Evolutionary conservation across 1,284 basidiomycete species (phyloP), one percentile per base, ranked within the genome.

Genomic region (Tranzscheliella williamsii): DNA sequence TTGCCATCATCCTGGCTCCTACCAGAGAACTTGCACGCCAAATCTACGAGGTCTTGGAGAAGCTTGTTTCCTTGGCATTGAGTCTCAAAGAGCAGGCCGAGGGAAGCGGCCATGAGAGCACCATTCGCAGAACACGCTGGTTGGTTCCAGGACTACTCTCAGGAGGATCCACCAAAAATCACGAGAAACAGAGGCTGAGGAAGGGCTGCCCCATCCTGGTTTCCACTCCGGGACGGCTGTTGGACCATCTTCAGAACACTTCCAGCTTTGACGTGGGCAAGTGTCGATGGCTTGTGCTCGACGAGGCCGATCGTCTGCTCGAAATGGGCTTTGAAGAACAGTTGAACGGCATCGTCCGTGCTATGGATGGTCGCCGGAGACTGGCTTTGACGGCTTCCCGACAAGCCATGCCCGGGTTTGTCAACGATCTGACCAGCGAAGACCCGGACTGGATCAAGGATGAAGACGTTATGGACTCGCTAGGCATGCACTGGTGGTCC

Each of bases 21-120:
- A 96, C 94, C 0, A 86, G 93, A 38, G 93, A 97, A 79, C 83
- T 97, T 12, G 94, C 94, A 1, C 89, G 92, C 69, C 94, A 97
- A 77, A 96, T 96, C 58, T 85, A 84, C 34, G 85, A 86, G 69
- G 86, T 88, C 1, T 80, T 87, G 3, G 85, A 86, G 63, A 78
- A 79, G 43, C 77, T 88, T 12, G 79, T 87, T 4, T 71, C 70
- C n/a, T 47, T 74, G 27, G 84, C 85, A 60, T 82, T 95, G 62
- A 87, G 88, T 40, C 81, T 94, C n/a, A 30, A 72, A 56, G 65
- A 66, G 16, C 73, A 72, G 9, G 26, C 17, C n/a, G 42, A 51
- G 12, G 37, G 26, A 2, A 35, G 37, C 5, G 11, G 81, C 81
- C 51, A 82, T 82, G 56, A 92, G 89, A 2, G 49, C 3, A 24